These are phyloP conservation scores for Bacterosira constricta DNA, from an alignment of 108 stramenopile genomes.

Conservation along the genomic window DNA sequence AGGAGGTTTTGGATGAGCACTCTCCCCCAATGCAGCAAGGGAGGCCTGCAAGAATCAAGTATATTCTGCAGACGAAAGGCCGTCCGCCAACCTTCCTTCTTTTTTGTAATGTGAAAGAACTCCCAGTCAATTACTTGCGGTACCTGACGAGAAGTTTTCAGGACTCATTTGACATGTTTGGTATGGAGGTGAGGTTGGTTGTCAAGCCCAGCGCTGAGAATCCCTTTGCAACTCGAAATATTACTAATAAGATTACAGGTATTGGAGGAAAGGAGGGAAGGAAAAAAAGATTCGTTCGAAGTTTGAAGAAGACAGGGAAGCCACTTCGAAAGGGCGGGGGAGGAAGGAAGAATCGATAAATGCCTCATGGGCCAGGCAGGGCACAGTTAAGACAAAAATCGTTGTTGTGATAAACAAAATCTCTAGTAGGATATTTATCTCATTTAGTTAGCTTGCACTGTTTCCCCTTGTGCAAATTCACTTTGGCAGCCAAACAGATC, in stretches of 20 bases:
- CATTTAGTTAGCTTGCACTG: background rate
- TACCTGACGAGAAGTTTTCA: constrained; percentile 84
- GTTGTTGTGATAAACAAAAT: no score
- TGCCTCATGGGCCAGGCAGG: no score
- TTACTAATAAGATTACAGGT: constrained; percentile 54
- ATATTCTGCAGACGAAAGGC: constrained; percentile 86
- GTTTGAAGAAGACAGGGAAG: constrained; percentile 50
- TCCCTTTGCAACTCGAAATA: constrained; percentile 57
- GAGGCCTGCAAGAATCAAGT: constrained; percentile 74
- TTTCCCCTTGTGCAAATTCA: background rate
- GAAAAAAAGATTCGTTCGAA: constrained; percentile 50
- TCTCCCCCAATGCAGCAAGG: constrained; percentile 66
- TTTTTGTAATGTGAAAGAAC: constrained; percentile 72
- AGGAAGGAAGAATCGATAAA: constrained; percentile 4
- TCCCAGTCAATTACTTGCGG: constrained; percentile 71
- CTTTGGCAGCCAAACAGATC: no score
- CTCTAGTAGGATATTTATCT: no score
- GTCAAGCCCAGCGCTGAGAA: constrained; percentile 79
- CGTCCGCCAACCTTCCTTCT: constrained; percentile 90
- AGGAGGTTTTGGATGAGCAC: constrained; percentile 66
- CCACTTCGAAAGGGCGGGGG: constrained; percentile 21
- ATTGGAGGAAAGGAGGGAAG: constrained; percentile 75
- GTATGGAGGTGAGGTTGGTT: constrained; percentile 81
- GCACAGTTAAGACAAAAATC: no score
- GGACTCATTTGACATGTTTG: constrained; percentile 82